Percentiles rank a stretch among this genome's conserved stretches.
Conservation (phyloP, 768 basidiomycete species). For the Tricholoma saponaceum region DNA sequence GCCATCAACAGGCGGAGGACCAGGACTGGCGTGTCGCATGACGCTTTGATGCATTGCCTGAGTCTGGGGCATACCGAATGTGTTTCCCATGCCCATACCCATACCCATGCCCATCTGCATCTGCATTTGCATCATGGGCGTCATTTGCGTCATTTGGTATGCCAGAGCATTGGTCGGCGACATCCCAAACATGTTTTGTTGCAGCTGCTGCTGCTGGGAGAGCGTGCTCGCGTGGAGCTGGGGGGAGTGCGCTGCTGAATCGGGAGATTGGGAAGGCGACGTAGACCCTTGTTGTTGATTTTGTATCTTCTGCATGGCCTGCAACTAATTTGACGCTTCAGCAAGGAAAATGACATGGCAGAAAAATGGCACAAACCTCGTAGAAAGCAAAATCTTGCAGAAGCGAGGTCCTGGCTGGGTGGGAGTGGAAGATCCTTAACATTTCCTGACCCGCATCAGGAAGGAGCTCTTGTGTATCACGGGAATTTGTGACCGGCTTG, state of each 20-base stretch:
- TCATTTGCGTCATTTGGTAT: constrained; percentile 58
- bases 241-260: constrained; percentile 35
- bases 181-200: constrained; percentile 46
- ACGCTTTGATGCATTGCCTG: constrained; percentile 85
- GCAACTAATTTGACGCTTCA: constrained; percentile 46
- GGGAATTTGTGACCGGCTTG: constrained; percentile 97
- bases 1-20: constrained; percentile 25
- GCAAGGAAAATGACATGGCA: not conserved
- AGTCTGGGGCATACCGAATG: constrained; percentile 51
- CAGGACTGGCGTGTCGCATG: constrained; percentile 64
- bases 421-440: constrained; percentile 91
- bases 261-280: constrained; percentile 34
- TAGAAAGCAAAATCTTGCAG: constrained; percentile 93
- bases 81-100: constrained; percentile 46
- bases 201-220: constrained; percentile 28
- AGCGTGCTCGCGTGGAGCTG: constrained; percentile 30
- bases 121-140: constrained; percentile 60
- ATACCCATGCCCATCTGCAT: constrained; percentile 46
- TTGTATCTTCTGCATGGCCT: constrained; percentile 77
- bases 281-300: constrained; percentile 27
- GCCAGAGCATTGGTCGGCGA: constrained; percentile 44
- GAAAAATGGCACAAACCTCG: constrained; percentile 50
- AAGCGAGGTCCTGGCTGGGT: constrained; percentile 89
- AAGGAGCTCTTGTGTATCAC: constrained; percentile 95
- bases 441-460: constrained; percentile 97